These are phyloP conservation scores for Tripterygium wilfordii DNA, from an alignment of 177 flowering plant genomes.

Conservation along the genomic window DNA sequence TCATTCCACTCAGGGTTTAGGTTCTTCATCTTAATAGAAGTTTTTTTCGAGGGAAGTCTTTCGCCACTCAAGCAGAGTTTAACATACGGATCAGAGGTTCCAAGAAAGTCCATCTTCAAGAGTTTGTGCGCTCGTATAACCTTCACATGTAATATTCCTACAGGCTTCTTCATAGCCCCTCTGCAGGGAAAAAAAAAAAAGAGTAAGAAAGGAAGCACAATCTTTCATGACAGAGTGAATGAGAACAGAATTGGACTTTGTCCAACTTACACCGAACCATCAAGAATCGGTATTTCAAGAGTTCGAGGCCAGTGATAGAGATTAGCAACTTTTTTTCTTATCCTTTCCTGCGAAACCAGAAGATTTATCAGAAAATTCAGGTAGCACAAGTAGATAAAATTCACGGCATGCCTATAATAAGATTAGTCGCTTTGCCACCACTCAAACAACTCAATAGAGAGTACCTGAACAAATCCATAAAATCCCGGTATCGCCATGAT, in stretches of 20 bases:
- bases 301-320: slow-evolving; percentile 74
- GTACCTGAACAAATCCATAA: slow-evolving; percentile 25
- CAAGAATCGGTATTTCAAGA: slow-evolving; percentile 70
- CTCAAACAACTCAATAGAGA: no score
- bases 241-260: no score
- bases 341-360: slow-evolving; percentile 40
- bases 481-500: slow-evolving; percentile 24
- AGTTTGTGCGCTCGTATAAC: slow-evolving; percentile 61
- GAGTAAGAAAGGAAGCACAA: neutral
- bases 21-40: slow-evolving; percentile 63
- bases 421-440: neutral
- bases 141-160: slow-evolving; percentile 75
- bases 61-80: slow-evolving; percentile 66
- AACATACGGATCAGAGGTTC: slow-evolving; percentile 90
- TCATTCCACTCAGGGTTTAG: slow-evolving; percentile 88
- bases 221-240: neutral
- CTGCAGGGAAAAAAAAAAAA: slow-evolving; percentile 17
- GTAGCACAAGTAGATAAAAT: no score
- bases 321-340: slow-evolving; percentile 52
- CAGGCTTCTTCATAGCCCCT: slow-evolving; percentile 66
- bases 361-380: neutral
- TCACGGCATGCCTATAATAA: neutral
- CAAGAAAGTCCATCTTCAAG: slow-evolving; percentile 65
- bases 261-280: slow-evolving; percentile 57
- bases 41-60: slow-evolving; percentile 56